Evolutionary conservation across 2,329 filamentous ascomycete species (phyloP).

Genomic region (Colletotrichum liaoningense): DNA sequence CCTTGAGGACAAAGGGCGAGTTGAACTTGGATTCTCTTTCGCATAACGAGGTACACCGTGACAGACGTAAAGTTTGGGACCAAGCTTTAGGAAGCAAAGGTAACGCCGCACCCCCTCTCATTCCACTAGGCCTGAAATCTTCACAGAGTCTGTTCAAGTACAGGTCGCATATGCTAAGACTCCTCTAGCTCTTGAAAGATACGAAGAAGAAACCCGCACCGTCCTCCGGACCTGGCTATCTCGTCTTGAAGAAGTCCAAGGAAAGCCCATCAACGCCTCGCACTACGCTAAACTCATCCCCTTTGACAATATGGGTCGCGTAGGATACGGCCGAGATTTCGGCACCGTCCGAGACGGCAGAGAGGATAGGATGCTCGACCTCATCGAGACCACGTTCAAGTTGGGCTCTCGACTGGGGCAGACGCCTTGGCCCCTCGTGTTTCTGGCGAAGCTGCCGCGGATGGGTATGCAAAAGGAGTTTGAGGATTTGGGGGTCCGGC

Average conservation of each 20-base stretch:
- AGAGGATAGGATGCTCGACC: constrained; percentile 39
- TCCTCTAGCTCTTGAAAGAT: constrained; percentile 34
- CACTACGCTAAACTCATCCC: constrained; percentile 41
- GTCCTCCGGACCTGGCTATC: constrained; percentile 38
- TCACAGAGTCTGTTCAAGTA: too few relatives aligned
- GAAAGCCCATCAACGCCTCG: constrained; percentile 38
- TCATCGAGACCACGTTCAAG: constrained; percentile 39
- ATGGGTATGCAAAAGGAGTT: constrained; percentile 37
- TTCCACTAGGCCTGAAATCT: too few relatives aligned
- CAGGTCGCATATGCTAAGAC: too few relatives aligned
- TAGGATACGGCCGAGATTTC: constrained; percentile 42
- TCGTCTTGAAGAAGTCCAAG: constrained; percentile 35
- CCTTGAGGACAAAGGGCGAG: constrained; percentile 30
- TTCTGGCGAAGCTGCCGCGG: constrained; percentile 30
- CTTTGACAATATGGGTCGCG: constrained; percentile 45
- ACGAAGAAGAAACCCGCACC: constrained; percentile 39
- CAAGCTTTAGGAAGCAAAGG: constrained; percentile 39
- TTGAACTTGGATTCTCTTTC: constrained; percentile 39
- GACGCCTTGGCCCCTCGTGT: constrained; percentile 39
- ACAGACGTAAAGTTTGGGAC: constrained; percentile 42
- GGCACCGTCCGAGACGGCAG: constrained; percentile 39
- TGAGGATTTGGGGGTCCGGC: constrained; percentile 60
- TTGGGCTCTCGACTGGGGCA: constrained; percentile 35
- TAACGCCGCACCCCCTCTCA: background rate
- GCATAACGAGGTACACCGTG: constrained; percentile 39